These are phyloP conservation scores for Tricholoma hemisulphureum DNA, from an alignment of 768 basidiomycete genomes.

Conservation along the genomic window DNA sequence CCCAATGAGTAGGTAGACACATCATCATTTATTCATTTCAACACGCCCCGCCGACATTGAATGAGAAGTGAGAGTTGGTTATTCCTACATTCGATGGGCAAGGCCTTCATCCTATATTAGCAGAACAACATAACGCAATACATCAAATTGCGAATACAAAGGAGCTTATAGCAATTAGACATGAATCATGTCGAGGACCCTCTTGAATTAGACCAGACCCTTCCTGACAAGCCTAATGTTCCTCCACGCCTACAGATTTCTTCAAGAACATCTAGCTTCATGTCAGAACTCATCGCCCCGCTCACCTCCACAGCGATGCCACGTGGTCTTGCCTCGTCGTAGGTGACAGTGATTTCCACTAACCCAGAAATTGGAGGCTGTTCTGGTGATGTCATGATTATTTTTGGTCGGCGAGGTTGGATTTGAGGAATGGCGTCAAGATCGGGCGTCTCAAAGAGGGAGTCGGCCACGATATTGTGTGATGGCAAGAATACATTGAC, in stretches of 20 bases:
- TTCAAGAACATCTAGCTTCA: slow-evolving; percentile 57
- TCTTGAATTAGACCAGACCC: slow-evolving; percentile 59
- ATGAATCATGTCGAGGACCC: too few species aligned
- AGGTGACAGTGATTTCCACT: slow-evolving; percentile 62
- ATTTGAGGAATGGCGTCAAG: slow-evolving; percentile 37
- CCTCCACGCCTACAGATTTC: slow-evolving; percentile 75
- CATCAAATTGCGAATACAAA: too few species aligned
- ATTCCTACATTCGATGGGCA: too few species aligned
- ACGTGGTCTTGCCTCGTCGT: slow-evolving; percentile 53
- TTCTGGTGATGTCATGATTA: slow-evolving; percentile 68
- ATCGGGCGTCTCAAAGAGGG: slow-evolving; percentile 43
- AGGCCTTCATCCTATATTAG: too few species aligned
- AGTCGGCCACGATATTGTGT: slow-evolving; percentile 31
- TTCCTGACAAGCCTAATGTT: slow-evolving; percentile 63
- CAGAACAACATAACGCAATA: too few species aligned
- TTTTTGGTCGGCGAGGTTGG: slow-evolving; percentile 44
- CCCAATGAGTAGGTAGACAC: slow-evolving; percentile 69
- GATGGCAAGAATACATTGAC: slow-evolving; percentile 68
- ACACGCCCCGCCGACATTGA: neutral
- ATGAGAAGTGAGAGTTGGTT: too few species aligned
- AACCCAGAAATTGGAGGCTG: slow-evolving; percentile 62
- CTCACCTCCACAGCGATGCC: slow-evolving; percentile 58
- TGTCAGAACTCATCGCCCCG: slow-evolving; percentile 56
- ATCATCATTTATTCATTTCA: slow-evolving; percentile 9
- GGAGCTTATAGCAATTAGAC: too few species aligned